Base-by-base conservation (phyloP, 2,329 filamentous ascomycete genomes). In the Aspergillus jensenii region DNA sequence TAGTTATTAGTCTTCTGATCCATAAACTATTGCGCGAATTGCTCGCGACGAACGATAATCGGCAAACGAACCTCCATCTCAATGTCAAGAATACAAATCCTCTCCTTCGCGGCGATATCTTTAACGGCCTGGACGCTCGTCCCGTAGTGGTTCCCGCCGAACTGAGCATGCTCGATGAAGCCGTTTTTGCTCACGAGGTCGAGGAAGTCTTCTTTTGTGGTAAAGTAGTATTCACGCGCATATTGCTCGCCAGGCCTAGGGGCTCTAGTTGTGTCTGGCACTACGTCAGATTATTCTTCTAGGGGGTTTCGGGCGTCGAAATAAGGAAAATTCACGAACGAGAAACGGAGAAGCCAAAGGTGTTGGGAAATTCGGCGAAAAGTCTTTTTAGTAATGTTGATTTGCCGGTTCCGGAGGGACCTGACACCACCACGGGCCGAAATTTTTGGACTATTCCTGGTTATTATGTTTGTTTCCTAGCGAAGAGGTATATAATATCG, bases 121-220 rank as follows among this genome's bases (percentile, higher is more conserved):
- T 88, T 84, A 62, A 96, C 91, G 27, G 91, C 91, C 75, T 83
- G 81, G 70, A 91, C 87, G 72, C 86, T 90, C 5, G 92, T 96
- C 56, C 93, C 93, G 77, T 97, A 97, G 70, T 86, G 80, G 78
- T 97, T 96, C 55, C 86, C 87, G 41, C 91, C 87, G 74, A 96
- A 97, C 73, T 89, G 80, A 55, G 93, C 93, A 79, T 90, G 86
- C 81, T 97, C 93, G 61, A 96, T 88, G 75, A 97, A 96, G 11
- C 87, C 89, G 56, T 85, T 81, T 58, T 84, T 74, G n/a, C 75
- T 80, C 55, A 91, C 85, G 60, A 95, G 82, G 44, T 82, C 78
- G 69, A 87, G 78, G 71, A 96, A 96, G 3, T 82, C 81, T 9
- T 84, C 82, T 73, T 82, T 84, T 19, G 81, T 83, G 15, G 89